Evolutionary conservation across 345 rosid genomes (phyloP), one percentile per base, ranked within the genome.

Genomic region (Cardamine occulta): DNA sequence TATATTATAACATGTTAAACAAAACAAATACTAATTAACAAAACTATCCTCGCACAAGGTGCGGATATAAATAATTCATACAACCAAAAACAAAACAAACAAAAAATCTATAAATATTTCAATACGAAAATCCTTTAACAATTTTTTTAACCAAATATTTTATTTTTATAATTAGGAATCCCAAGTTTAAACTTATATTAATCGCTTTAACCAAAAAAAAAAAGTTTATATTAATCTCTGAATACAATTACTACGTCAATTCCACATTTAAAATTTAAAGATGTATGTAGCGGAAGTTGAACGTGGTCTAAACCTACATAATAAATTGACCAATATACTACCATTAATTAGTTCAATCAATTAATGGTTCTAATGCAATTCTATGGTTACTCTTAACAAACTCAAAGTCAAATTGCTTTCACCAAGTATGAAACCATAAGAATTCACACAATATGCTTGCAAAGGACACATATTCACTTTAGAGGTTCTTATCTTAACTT

Each of bases 371-470:
- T 68, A 39, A 18, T 32, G 35, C 47, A 55, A 15, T 42, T 31
- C 3, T 7, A 14, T 6, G 60, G n/a, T 44, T 56, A 39, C 4
- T 28, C 21, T 21, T 29, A 12, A 10, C 39, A 76, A 54, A 52
- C 47, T 57, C 56, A 49, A 71, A 28, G 45, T 48, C 28, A 1
- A 24, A 48, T 56, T 35, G 72, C 61, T 57, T 64, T 8, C 15
- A 57, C 39, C 73, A 65, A 57, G 42, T 71, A 64, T 64, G 76
- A 64, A 71, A 64, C 65, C 72, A 70, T 15, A 37, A 29, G 61
- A 64, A 49, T 60, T 1, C 45, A 19, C 26, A 63, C 18, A 67
- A 11, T 34, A 63, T 69, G 70, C 63, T 7, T 54, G 21, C 65
- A 47, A 70, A 77, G 45, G 59, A 62, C 57, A 54, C 42, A 63